Percentiles rank a stretch among this genome's conserved stretches.
These are phyloP conservation scores for Carex sylvatica DNA, from an alignment of 202 grass and related monocot genomes.

Conservation along the genomic window DNA sequence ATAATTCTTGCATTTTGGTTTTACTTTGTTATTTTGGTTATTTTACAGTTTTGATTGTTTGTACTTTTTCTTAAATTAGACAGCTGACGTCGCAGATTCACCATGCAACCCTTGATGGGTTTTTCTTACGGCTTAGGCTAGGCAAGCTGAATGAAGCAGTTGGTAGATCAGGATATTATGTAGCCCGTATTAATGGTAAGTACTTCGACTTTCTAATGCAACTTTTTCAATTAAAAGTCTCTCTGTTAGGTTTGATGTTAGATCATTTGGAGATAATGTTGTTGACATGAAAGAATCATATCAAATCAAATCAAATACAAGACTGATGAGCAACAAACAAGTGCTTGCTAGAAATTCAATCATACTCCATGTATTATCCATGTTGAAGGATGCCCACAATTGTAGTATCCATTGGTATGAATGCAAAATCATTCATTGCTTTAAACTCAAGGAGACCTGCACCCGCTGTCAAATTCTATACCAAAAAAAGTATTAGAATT, in stretches of 20 bases:
- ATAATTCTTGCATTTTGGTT: neutral
- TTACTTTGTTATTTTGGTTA: slow-evolving; percentile 1
- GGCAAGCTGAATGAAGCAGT: slow-evolving; percentile 83
- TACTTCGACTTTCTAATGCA: slow-evolving; percentile 21
- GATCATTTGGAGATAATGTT: neutral
- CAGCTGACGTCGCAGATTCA: slow-evolving; percentile 58
- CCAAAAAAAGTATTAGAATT: neutral
- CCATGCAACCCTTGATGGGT: slow-evolving; percentile 58
- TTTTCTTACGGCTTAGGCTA: slow-evolving; percentile 80
- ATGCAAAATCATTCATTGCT: neutral
- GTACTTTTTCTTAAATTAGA: slow-evolving; percentile 39
- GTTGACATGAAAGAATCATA: neutral
- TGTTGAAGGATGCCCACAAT: neutral
- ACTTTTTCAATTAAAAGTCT: neutral
- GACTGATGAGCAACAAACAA: neutral
- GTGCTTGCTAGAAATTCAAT: neutral
- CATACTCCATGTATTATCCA: neutral
- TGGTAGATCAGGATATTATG: slow-evolving; percentile 82
- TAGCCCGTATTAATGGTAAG: slow-evolving; percentile 80
- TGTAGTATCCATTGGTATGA: neutral
- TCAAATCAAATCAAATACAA: neutral
- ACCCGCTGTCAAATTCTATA: neutral
- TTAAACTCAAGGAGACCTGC: neutral
- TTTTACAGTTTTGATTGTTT: slow-evolving; percentile 23
- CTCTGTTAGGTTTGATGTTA: neutral